Evolutionary conservation across 768 basidiomycete species (phyloP).

Genomic region (Pisolithus sp.): DNA sequence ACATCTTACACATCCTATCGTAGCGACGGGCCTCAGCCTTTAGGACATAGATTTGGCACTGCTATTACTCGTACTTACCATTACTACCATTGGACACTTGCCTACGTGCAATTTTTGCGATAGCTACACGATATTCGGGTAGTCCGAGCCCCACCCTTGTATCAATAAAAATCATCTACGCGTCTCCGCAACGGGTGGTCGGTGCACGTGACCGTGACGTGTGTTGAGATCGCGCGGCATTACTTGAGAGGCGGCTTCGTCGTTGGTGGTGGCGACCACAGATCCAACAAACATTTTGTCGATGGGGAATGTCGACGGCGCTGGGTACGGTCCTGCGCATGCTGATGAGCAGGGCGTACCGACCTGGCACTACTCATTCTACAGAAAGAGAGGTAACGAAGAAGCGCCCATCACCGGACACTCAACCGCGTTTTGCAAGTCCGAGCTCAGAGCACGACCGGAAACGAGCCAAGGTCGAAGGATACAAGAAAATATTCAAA

Average conservation of each 20-base stretch:
- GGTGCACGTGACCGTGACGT: background rate
- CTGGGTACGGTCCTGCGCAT: background rate
- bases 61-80: no score
- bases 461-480: constrained; percentile 23
- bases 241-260: background rate
- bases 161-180: no score
- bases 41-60: no score
- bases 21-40: no score
- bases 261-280: no score
- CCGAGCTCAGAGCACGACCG: constrained; percentile 11
- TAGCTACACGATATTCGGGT: no score
- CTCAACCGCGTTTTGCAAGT: constrained; percentile 11
- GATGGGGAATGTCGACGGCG: background rate
- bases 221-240: background rate
- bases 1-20: no score
- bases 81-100: no score
- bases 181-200: no score
- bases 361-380: background rate
- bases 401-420: constrained; percentile 27
- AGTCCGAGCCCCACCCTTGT: no score
- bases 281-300: background rate
- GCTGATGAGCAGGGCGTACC: no score
- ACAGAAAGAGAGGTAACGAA: constrained; percentile 8
- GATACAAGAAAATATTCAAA: constrained; percentile 10
- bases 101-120: no score